These are phyloP conservation scores for Calocera viscosa DNA, from an alignment of 768 basidiomycete species.

Conservation along the genomic window DNA sequence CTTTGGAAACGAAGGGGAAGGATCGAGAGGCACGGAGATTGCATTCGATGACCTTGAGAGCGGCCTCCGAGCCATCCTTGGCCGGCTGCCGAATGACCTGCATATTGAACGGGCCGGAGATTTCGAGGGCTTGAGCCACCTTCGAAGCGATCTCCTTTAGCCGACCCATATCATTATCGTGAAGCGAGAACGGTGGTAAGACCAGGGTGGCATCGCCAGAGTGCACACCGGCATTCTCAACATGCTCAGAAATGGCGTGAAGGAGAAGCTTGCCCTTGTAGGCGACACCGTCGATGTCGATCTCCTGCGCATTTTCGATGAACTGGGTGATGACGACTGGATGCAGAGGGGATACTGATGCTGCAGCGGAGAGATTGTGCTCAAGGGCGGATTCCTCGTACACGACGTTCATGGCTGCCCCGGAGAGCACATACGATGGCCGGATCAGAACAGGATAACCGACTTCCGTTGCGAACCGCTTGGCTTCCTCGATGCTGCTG, in stretches of 20 bases:
- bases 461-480: slow-evolving; percentile 78
- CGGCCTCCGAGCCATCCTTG: slow-evolving; percentile 41
- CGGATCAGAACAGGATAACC: slow-evolving; percentile 96
- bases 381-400: slow-evolving; percentile 81
- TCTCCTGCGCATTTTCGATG: slow-evolving; percentile 95
- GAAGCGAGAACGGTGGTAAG: slow-evolving; percentile 81
- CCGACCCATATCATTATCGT: slow-evolving; percentile 62
- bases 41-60: slow-evolving; percentile 96
- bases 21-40: slow-evolving; percentile 95
- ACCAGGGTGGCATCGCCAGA: slow-evolving; percentile 98
- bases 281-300: slow-evolving; percentile 94
- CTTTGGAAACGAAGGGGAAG: slow-evolving; percentile 99
- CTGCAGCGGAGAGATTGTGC: slow-evolving; percentile 92
- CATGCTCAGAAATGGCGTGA: slow-evolving; percentile 95
- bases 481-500: slow-evolving; percentile 75
- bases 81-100: slow-evolving; percentile 83
- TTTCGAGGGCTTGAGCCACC: slow-evolving; percentile 87
- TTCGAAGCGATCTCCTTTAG: slow-evolving; percentile 90
- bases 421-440: slow-evolving; percentile 95
- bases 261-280: slow-evolving; percentile 83
- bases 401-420: slow-evolving; percentile 98
- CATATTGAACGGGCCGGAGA: slow-evolving; percentile 99
- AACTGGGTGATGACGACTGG: slow-evolving; percentile 99
- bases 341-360: slow-evolving; percentile 89
- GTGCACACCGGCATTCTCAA: slow-evolving; percentile 97